Evolutionary conservation across 139 green algal genomes (phyloP).

Genomic region (Chara braunii): DNA sequence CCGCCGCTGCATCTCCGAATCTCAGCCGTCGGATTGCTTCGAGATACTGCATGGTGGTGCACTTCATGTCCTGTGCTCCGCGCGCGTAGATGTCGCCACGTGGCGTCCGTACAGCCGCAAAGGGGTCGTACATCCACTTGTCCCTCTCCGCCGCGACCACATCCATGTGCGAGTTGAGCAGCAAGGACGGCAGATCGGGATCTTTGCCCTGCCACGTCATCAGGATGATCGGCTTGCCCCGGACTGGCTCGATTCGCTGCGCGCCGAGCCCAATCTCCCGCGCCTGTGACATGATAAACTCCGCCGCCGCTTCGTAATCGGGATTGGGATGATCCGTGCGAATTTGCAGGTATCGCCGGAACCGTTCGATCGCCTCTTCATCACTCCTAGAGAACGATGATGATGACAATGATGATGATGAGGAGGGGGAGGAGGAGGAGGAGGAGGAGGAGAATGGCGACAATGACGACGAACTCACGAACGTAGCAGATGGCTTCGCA

Average conservation of each 20-base stretch:
- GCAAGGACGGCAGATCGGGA: neutral
- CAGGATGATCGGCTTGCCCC: no score
- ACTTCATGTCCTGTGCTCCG: constrained; percentile 36
- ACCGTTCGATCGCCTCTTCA: no score
- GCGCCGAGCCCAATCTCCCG: no score
- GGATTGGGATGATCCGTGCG: neutral
- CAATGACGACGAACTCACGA: no score
- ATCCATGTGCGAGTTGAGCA: constrained; percentile 37
- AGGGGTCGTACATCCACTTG: constrained; percentile 11
- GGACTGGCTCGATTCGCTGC: no score
- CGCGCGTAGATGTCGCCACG: constrained; percentile 1
- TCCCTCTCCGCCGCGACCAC: constrained; percentile 10
- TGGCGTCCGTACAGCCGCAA: neutral
- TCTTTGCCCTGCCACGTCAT: constrained; percentile 6
- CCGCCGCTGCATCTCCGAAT: no score
- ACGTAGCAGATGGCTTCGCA: no score
- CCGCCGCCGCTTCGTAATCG: neutral
- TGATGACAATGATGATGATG: no score
- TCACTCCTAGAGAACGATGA: no score
- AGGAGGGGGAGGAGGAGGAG: no score
- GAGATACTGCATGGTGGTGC: constrained; percentile 17
- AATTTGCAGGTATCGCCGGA: constrained; percentile 3
- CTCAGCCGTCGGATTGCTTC: constrained; percentile 13
- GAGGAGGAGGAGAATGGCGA: no score
- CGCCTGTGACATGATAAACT: constrained; percentile 7